Base-by-base conservation (phyloP, 1,284 basidiomycete genomes). In the Ustilago sp. region DNA sequence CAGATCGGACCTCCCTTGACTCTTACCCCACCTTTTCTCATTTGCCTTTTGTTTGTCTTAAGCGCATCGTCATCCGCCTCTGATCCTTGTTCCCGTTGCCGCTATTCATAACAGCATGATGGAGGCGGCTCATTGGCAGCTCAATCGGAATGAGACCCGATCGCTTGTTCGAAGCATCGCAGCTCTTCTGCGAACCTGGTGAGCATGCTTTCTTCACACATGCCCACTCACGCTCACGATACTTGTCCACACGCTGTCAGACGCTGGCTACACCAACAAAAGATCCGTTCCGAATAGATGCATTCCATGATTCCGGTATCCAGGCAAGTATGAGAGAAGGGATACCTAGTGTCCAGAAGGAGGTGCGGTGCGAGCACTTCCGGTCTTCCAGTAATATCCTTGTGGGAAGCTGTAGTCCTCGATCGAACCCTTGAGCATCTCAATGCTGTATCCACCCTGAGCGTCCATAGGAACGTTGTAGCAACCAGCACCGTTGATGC, bases 401-500 rank as follows among this genome's bases (percentile, higher is more conserved):
- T 81, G 79, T 17, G 88, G 88, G 64, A 70, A 77, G 53, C 66
- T 69, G 75, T 83, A 88, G 56, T 86, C 85, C 48, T 83, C 81
- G 74, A 88, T 88, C 12, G 86, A 87, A 56, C 87, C 74, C 39
- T 86, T 84, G 77, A 83, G 86, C 86, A 89, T 88, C 73, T 88
- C 87, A 59, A 84, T 82, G 56, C 72, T 70, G 87, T 88, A 88
- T 8, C 88, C 88, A 48, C 86, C 86, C 68, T 86, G 85, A 35
- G 86, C 76, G 57, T 88, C 86, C 17, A 87, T 87, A 0, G 92
- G 92, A 1, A 93, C 91, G 77, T 94, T 94, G 88, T 97, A 97
- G 54, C 93, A 89, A 31, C 95, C 95, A 39, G 90, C 89, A 11
- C 88, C 82, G 87, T 96, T 96, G 88, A 98, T 95, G 41, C 93